Conservation (phyloP, 2,329 filamentous ascomycete species). For the Fulvia fulva region DNA sequence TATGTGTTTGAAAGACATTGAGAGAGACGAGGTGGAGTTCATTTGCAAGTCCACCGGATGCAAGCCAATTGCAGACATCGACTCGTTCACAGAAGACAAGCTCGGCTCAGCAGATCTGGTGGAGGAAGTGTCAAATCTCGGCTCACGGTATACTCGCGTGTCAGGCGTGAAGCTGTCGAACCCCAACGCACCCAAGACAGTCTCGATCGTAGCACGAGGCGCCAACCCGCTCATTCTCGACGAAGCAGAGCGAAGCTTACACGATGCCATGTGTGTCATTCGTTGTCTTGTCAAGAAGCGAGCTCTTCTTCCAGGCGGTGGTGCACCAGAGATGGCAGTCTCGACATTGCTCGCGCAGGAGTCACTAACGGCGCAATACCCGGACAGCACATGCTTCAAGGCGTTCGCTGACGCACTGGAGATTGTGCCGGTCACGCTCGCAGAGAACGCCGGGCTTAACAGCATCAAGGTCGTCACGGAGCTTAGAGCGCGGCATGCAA, state of each 20-base stretch:
- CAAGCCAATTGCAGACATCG: slow-evolving; percentile 97
- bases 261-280: slow-evolving; percentile 96
- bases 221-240: slow-evolving; percentile 93
- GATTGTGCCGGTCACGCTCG: slow-evolving; percentile 91
- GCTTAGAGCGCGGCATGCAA: slow-evolving; percentile 85
- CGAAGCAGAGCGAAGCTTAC: slow-evolving; percentile 92
- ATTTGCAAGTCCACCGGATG: slow-evolving; percentile 98
- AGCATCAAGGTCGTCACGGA: slow-evolving; percentile 99
- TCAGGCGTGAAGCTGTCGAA: slow-evolving; percentile 76
- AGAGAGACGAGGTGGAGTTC: slow-evolving; percentile 98
- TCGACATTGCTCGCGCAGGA: slow-evolving; percentile 79
- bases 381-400: slow-evolving; percentile 98
- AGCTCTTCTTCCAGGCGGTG: slow-evolving; percentile 95
- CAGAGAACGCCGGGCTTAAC: slow-evolving; percentile 96
- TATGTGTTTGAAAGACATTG: slow-evolving; percentile 92
- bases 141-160: slow-evolving; percentile 90
- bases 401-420: slow-evolving; percentile 97
- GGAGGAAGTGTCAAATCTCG: slow-evolving; percentile 83
- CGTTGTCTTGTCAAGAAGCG: slow-evolving; percentile 99
- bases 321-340: slow-evolving; percentile 94
- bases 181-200: slow-evolving; percentile 64
- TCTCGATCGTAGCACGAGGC: slow-evolving; percentile 90
- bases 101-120: slow-evolving; percentile 89
- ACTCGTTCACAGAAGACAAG: slow-evolving; percentile 98
- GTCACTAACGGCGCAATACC: slow-evolving; percentile 78